phyloP scores from a whole-genome alignment of 176 grass and related monocot genomes.

The Triticum turgidum region DNA sequence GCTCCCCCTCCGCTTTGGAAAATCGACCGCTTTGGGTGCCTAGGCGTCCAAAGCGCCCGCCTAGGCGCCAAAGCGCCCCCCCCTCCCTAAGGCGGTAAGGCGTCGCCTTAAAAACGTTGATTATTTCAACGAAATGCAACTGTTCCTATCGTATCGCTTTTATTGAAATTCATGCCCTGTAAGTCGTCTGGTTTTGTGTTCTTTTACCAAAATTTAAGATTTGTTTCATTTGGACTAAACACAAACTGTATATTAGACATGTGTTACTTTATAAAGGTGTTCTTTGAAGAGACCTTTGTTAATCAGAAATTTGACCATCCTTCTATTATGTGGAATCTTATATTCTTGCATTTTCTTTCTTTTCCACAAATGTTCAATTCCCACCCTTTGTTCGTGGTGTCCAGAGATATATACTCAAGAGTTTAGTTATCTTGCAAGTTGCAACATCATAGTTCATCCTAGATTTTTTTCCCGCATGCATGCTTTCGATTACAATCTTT shows the following conservation, averaged over 20 bases:
- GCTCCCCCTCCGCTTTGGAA: too few relatives aligned
- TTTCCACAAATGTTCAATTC: background rate
- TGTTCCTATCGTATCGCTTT: background rate
- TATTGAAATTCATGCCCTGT: background rate
- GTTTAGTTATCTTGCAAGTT: conserved; percentile 1
- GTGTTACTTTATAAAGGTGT: conserved; percentile 3
- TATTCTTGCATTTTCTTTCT: background rate
- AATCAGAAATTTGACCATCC: background rate
- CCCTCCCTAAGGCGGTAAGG: too few relatives aligned
- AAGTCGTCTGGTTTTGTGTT: background rate
- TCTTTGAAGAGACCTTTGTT: background rate
- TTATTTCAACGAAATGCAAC: background rate
- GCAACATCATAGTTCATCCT: background rate
- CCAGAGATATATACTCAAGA: background rate
- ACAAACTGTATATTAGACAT: background rate
- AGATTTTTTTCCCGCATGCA: background rate
- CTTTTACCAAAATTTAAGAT: background rate
- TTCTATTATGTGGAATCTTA: background rate
- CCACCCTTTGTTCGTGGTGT: background rate
- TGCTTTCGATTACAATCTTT: conserved; percentile 13
- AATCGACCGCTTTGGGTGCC: too few relatives aligned
- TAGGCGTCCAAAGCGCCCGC: too few relatives aligned
- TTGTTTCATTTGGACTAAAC: conserved; percentile 7
- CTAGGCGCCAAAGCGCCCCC: too few relatives aligned
- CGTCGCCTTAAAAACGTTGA: too few relatives aligned